Base-by-base conservation (phyloP, 192 early-diverging fungal genomes). In the Dissophora globulifera region DNA sequence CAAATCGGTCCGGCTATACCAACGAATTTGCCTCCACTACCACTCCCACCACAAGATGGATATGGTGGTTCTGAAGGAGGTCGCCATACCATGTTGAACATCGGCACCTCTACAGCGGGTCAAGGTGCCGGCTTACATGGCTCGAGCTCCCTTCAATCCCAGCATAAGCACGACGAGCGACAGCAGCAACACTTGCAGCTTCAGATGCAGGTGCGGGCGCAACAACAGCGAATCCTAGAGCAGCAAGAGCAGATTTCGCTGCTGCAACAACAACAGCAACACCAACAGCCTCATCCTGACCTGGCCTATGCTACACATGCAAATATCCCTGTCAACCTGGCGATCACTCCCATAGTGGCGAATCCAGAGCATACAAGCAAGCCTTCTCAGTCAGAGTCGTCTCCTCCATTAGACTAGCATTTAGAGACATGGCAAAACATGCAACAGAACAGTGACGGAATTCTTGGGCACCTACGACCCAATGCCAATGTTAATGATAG, bases 211-310 rank as follows among this genome's bases (percentile, higher is more conserved):
- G n/a, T 65, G 7, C 41, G 48, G 17, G 31, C 26, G 22, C 58
- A 53, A 26, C 57, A 69, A 17, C 49, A 52, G 40, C 62, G 54
- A 29, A 60, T 75, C 5, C 62, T 55, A 41, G 33, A 58, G 46
- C 60, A 58, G 22, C 60, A 75, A 1, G 33, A 58, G 46, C 60
- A 58, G 22, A 52, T 65, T 0, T 43, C 29, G 9, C 54, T 60
- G n/a, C 15, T 46, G 0, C 27, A 40, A 3, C 11, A 43, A 6
- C 38, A 35, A n/a, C 70, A 48, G 43, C 29, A 63, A 27, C 54
- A 27, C 23, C 23, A 25, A 19, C 26, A 26, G 25, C 55, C 47
- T 40, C 55, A 68, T 26, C 66, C 56, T 16, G 66, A 68, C 23
- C 23, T 68, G 38, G n/a, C 43, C 29, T 16, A 27, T 61, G 15